A percentile compares a stretch with the other conserved stretches of the same genome.
Evolutionary conservation across 106 monocot genomes (phyloP).

Genomic region (Xerophyta viscosa): DNA sequence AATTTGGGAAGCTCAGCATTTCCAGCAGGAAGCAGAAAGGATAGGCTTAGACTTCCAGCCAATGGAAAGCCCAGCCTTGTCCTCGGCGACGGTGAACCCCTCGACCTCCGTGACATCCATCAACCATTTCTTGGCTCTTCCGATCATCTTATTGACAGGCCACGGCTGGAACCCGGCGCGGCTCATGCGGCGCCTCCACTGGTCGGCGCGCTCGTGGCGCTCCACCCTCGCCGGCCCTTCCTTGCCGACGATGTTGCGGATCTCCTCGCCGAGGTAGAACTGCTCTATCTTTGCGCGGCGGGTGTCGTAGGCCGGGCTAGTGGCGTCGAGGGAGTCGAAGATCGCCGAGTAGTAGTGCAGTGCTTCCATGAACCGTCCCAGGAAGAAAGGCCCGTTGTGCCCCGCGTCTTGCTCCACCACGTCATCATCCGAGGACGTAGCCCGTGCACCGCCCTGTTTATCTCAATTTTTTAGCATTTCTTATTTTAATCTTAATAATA

Average conservation of each 20-base stretch:
- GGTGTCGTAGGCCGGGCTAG: background rate
- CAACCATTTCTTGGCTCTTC: background rate
- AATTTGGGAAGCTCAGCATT: background rate
- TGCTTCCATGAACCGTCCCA: no score
- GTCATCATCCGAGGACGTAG: background rate
- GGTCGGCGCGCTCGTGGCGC: background rate
- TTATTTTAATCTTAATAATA: no score
- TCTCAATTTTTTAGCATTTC: no score
- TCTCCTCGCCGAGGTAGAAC: background rate
- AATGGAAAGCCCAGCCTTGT: background rate
- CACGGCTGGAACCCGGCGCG: background rate
- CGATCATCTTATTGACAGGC: background rate
- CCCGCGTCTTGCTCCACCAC: conserved; percentile 9
- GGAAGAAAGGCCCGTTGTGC: conserved; percentile 7
- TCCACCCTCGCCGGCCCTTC: conserved; percentile 1
- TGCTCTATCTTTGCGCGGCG: conserved; percentile 4
- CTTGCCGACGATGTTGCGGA: background rate
- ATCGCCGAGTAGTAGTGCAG: conserved; percentile 1
- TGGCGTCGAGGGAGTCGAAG: conserved; percentile 6
- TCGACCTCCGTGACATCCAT: background rate
- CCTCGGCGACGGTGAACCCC: background rate
- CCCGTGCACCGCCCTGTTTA: no score
- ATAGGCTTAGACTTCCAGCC: conserved; percentile 1
- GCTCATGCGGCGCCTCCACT: background rate
- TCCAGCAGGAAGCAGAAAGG: background rate